A percentile compares a stretch with the other conserved stretches of the same genome.
Conservation (phyloP, 352 stramenopile species). For the Globisporangium emineosum region DNA sequence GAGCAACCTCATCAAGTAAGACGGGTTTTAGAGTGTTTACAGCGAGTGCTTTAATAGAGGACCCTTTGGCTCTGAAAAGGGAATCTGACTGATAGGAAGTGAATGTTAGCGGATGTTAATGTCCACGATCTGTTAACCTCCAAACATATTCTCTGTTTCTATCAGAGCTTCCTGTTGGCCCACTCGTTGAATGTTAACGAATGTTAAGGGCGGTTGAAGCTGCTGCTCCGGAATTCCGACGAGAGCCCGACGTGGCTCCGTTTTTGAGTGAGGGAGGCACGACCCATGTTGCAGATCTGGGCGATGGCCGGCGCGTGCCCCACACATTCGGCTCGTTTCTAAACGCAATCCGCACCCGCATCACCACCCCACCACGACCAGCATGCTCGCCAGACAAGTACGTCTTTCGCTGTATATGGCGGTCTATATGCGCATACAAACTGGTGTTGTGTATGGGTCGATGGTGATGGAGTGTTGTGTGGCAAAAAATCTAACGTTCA, state of each 20-base stretch:
- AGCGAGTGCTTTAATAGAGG: not conserved
- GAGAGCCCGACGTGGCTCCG: conserved; percentile 15
- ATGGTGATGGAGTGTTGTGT: not conserved
- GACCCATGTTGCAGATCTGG: not conserved
- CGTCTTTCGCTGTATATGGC: not conserved
- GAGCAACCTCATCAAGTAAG: not conserved
- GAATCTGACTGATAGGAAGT: not conserved
- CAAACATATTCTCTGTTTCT: too few relatives aligned
- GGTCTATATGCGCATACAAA: not conserved
- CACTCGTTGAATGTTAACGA: not conserved
- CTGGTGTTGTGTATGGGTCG: not conserved
- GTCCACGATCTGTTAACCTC: not conserved
- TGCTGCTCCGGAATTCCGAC: conserved; percentile 10
- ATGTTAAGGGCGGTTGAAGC: conserved; percentile 13
- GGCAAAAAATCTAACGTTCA: not conserved
- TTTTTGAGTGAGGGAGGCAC: not conserved
- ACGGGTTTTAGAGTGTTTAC: not conserved
- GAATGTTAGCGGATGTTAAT: not conserved
- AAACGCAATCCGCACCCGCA: not conserved
- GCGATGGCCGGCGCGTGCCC: conserved; percentile 3
- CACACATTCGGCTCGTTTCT: not conserved
- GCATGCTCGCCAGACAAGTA: conserved; percentile 39
- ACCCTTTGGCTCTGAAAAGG: not conserved
- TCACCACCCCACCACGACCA: not conserved
- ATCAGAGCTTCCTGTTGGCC: too few relatives aligned